These are phyloP conservation scores for Trematosphaeria pertusa DNA, from an alignment of 2,329 filamentous ascomycete genomes.

Conservation along the genomic window DNA sequence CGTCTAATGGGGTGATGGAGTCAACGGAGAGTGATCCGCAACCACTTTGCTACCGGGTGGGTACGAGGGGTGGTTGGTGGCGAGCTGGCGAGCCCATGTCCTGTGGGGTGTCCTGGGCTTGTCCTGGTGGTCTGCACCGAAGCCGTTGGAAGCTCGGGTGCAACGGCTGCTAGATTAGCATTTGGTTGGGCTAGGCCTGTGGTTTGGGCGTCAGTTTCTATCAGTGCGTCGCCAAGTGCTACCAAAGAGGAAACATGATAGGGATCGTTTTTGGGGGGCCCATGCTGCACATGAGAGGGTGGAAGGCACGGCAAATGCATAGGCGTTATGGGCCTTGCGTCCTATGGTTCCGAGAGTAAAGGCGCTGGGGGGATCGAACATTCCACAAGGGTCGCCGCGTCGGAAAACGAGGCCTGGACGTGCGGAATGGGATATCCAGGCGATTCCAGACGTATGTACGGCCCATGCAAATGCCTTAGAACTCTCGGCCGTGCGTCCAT, in stretches of 20 bases:
- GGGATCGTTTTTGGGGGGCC: conserved; percentile 15
- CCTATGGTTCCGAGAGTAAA: conserved; percentile 3
- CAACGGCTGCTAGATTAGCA: conserved; percentile 11
- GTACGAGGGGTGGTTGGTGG: conserved; percentile 13
- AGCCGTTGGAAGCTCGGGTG: conserved; percentile 20
- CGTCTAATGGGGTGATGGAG: conserved; percentile 19
- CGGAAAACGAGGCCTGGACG: neutral
- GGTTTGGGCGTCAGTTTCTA: conserved; percentile 14
- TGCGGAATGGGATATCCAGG: neutral
- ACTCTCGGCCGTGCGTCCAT: neutral
- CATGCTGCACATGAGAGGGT: conserved; percentile 15
- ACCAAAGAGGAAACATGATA: neutral
- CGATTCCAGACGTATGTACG: neutral
- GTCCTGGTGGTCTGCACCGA: conserved; percentile 18
- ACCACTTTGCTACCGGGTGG: neutral
- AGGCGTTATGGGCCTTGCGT: conserved; percentile 10
- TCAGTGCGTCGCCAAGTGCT: conserved; percentile 20
- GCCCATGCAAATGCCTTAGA: neutral
- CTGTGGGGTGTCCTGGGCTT: conserved; percentile 11
- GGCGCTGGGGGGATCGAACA: neutral
- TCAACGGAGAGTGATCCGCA: conserved; percentile 1
- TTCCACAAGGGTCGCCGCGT: neutral
- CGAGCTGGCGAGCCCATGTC: conserved; percentile 12
- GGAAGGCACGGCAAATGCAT: conserved; percentile 16
- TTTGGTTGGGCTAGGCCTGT: conserved; percentile 19